These are phyloP conservation scores for Paramecium tetraurelia DNA, from an alignment of 73 alveolate species.

Conservation along the genomic window DNA sequence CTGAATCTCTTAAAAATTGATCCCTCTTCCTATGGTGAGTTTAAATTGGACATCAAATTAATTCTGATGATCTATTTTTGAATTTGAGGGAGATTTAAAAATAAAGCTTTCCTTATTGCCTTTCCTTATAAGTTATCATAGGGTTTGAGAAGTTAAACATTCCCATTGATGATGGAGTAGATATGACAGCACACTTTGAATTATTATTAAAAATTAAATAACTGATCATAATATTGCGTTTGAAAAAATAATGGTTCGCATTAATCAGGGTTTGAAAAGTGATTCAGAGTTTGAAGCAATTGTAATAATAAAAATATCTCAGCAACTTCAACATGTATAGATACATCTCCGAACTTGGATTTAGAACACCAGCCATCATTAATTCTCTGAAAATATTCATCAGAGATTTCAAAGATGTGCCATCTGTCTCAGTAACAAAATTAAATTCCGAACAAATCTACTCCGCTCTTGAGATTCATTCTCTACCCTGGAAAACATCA, in stretches of 20 bases:
- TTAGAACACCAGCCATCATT: constrained; percentile 10
- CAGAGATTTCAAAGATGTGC: neutral
- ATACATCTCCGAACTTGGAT: constrained; percentile 31
- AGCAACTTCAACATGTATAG: neutral
- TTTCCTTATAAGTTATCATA: neutral
- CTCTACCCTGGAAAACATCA: neutral
- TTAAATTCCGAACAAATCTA: neutral
- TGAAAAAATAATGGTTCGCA: neutral
- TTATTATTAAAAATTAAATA: neutral
- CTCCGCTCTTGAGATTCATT: constrained; percentile 26
- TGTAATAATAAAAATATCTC: neutral
- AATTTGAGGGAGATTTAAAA: no score
- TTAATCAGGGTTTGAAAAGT: neutral
- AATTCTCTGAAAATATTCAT: neutral
- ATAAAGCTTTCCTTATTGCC: neutral
- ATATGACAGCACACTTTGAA: neutral
- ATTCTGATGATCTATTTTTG: neutral
- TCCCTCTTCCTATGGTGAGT: no score
- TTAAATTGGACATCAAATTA: no score
- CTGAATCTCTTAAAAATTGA: neutral
- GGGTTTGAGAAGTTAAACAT: neutral
- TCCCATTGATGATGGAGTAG: neutral
- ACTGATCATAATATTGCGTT: neutral
- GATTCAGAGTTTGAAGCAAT: neutral
- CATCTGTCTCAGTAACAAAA: neutral